phyloP scores from a whole-genome alignment of 1,284 basidiomycete species.

The Naganishia cerealis region DNA sequence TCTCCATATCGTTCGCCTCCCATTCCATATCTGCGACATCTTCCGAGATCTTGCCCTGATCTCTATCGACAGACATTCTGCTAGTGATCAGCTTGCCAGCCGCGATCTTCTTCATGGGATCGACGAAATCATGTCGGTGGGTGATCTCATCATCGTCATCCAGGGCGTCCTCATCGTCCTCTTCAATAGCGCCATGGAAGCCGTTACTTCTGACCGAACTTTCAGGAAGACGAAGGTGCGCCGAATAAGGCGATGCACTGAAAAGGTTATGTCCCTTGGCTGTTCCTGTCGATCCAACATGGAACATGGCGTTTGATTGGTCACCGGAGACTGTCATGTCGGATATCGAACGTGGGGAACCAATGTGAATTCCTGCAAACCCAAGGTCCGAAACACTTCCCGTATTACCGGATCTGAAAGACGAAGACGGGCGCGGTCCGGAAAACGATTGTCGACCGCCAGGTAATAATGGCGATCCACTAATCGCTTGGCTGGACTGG shows the following conservation, averaged over 20 bases:
- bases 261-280: conserved; percentile 17
- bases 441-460: conserved; percentile 18
- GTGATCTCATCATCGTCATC: conserved; percentile 24
- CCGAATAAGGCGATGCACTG: conserved; percentile 26
- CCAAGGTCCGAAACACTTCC: conserved; percentile 33
- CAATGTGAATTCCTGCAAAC: conserved; percentile 33
- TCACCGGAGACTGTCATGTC: conserved; percentile 15
- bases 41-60: background rate
- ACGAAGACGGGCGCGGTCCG: conserved; percentile 3
- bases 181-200: conserved; percentile 31
- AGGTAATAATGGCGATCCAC: conserved; percentile 4
- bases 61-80: conserved; percentile 9
- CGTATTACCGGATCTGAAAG: background rate
- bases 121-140: conserved; percentile 1
- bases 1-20: conserved; percentile 35
- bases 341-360: conserved; percentile 25
- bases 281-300: conserved; percentile 18
- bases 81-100: background rate
- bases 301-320: conserved; percentile 19
- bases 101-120: background rate
- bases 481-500: conserved; percentile 1
- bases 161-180: conserved; percentile 32
- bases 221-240: conserved; percentile 31
- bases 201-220: conserved; percentile 32
- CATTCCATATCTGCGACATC: conserved; percentile 33